Evolutionary conservation across 192 early-diverging fungal genomes (phyloP).

Genomic region (Podila horticola): DNA sequence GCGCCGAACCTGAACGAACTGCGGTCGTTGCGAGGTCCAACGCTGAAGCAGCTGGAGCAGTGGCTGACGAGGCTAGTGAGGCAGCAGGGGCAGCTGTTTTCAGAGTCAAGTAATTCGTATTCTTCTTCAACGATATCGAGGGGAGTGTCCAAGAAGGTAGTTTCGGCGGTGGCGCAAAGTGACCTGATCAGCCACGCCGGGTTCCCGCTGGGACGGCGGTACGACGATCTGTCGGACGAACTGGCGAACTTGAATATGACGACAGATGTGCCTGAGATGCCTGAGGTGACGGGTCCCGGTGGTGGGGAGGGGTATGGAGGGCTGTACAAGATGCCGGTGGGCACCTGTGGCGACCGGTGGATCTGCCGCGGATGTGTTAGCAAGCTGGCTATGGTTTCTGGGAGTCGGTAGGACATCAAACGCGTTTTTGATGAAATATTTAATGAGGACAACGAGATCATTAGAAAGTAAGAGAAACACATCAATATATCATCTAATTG

Average conservation of each 20-base stretch:
- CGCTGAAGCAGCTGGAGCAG: constrained; percentile 27
- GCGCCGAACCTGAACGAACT: constrained; percentile 29
- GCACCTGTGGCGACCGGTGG: constrained; percentile 46
- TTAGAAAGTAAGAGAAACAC: no score
- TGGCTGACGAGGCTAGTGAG: constrained; percentile 22
- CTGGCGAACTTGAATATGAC: neutral
- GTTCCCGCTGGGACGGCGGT: neutral
- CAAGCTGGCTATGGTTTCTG: constrained; percentile 27
- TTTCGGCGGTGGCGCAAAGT: constrained; percentile 5
- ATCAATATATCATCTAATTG: no score
- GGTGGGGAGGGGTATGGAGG: constrained; percentile 48
- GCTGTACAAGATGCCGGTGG: constrained; percentile 48
- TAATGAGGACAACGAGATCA: no score
- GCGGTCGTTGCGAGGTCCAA: constrained; percentile 24
- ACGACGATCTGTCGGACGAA: neutral
- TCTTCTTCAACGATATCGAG: neutral
- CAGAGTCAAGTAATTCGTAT: neutral
- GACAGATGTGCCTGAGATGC: neutral
- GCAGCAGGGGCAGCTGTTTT: constrained; percentile 16
- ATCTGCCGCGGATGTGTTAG: constrained; percentile 49
- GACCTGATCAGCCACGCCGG: constrained; percentile 15
- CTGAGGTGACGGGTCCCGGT: constrained; percentile 48
- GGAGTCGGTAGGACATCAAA: neutral
- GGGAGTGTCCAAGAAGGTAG: neutral
- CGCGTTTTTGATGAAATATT: no score